Evolutionary conservation across 176 grass and related monocot genomes (phyloP).

Genomic region (Pontederia paniculata): DNA sequence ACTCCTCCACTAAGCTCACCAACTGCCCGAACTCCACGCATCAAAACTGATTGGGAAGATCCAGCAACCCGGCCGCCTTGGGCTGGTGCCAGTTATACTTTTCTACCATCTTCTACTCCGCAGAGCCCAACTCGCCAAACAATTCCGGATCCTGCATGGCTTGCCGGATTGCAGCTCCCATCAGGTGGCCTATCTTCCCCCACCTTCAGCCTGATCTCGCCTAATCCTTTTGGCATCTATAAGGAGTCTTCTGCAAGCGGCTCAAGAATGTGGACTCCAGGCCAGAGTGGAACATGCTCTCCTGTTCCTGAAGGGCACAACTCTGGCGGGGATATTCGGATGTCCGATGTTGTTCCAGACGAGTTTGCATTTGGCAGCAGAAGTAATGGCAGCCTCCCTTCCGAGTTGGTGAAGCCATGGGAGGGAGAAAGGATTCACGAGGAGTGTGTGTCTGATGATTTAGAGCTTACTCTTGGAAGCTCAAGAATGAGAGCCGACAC

Average conservation of each 20-base stretch:
- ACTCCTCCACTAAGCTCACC: slow-evolving; percentile 21
- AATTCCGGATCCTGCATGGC: slow-evolving; percentile 37
- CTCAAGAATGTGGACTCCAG: slow-evolving; percentile 67
- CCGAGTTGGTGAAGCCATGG: slow-evolving; percentile 69
- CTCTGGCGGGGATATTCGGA: slow-evolving; percentile 39
- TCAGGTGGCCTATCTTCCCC: slow-evolving; percentile 36
- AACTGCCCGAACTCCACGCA: not conserved
- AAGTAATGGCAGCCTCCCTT: slow-evolving; percentile 32
- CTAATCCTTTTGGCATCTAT: slow-evolving; percentile 63
- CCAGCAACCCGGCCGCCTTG: not conserved
- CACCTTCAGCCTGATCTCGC: slow-evolving; percentile 67
- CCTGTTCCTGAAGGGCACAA: slow-evolving; percentile 31
- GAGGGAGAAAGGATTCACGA: slow-evolving; percentile 93
- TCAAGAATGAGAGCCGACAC: slow-evolving; percentile 36
- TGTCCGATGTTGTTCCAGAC: slow-evolving; percentile 38
- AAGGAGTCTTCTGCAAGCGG: slow-evolving; percentile 26
- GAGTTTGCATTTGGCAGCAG: slow-evolving; percentile 82
- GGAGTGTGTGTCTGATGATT: slow-evolving; percentile 61
- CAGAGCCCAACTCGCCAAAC: slow-evolving; percentile 35
- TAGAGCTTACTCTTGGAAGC: slow-evolving; percentile 87
- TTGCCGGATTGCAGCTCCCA: slow-evolving; percentile 10
- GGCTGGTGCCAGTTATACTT: not conserved
- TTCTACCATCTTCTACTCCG: slow-evolving; percentile 1
- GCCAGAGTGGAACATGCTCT: slow-evolving; percentile 82
- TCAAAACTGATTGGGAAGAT: slow-evolving; percentile 13